Base-by-base conservation (phyloP, 1,284 basidiomycete genomes). In the Ceratobasidium sp. region DNA sequence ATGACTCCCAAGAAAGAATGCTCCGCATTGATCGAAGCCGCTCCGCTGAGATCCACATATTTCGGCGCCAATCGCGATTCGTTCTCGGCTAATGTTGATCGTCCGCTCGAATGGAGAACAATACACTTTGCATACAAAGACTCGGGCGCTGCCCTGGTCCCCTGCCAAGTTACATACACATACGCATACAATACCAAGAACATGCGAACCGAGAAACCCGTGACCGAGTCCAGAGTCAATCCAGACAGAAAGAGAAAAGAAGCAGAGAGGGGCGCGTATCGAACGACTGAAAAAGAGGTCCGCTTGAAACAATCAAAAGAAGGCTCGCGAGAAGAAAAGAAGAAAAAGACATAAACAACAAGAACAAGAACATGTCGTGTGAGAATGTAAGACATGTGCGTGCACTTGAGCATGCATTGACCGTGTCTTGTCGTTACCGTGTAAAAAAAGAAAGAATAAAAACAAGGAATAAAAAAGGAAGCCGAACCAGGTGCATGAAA, bases 371-470 rank as follows among this genome's bases (percentile, higher is more conserved):
- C 65, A 41, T 70, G 65, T 58, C 61, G 43, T 64, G 61, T 64
- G 45, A 34, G 48, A 55, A 52, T 36, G 48, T 34, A 53, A 39
- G 41, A 53, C 50, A 53, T 67, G 50, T 60, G 41, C 26, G 28
- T 60, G 58, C 43, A 26, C 58, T 36, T 59, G 57, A n/a, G n/a
- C 55, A 39, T 59, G 57, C 28, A 28, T 21, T 59, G 57, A 34
- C 30, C 58, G 21, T 60, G 64, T 67, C 64, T 62, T 67, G 65
- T 70, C 65, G 53, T n/a, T 70, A 58, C 52, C 53, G 39, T 39
- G 43, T 70, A 43, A 39, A 41, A 21, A 55, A 67, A 67, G 16
- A n/a, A 69, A 69, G 28, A 69, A 57, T 57, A 57, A 58, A 60
- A 30, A 60, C 18, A 45, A 30, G 30, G 23, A 60, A 45, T 26